Evolutionary conservation across 2,329 filamentous ascomycete genomes (phyloP).

Genomic region (Cladobotryum mycophilum): DNA sequence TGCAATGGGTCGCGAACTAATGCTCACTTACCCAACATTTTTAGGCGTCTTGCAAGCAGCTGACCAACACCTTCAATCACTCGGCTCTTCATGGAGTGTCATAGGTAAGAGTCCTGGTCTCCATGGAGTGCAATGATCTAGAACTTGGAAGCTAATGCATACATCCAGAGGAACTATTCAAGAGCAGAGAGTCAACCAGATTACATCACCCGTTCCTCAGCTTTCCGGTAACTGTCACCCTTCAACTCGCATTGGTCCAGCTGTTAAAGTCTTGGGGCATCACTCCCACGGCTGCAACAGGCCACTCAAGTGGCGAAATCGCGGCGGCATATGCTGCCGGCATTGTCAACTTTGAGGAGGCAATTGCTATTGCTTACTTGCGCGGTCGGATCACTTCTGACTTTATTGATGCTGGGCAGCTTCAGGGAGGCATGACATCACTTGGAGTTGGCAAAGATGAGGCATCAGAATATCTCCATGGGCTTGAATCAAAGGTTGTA

Average conservation of each 20-base stretch:
- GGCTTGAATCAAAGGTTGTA: constrained; percentile 12
- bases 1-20: constrained; percentile 21
- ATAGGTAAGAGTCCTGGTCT: not conserved
- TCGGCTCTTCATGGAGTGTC: not conserved
- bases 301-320: constrained; percentile 9
- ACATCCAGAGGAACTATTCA: not conserved
- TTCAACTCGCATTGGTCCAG: constrained; percentile 3
- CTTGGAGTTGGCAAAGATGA: constrained; percentile 16
- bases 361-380: not conserved
- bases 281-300: not conserved
- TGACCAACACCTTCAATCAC: not conserved
- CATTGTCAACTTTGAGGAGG: not conserved
- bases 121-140: too few relatives aligned
- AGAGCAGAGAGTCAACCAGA: not conserved
- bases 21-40: not conserved
- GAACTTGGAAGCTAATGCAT: too few relatives aligned
- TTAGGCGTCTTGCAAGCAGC: not conserved
- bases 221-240: not conserved
- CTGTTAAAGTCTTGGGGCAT: constrained; percentile 2
- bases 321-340: constrained; percentile 6
- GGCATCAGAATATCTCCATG: not conserved
- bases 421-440: constrained; percentile 17
- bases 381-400: not conserved
- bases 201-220: not conserved
- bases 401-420: not conserved